These are phyloP conservation scores for Suillus bovinus DNA, from an alignment of 768 basidiomycete genomes.

Conservation along the genomic window DNA sequence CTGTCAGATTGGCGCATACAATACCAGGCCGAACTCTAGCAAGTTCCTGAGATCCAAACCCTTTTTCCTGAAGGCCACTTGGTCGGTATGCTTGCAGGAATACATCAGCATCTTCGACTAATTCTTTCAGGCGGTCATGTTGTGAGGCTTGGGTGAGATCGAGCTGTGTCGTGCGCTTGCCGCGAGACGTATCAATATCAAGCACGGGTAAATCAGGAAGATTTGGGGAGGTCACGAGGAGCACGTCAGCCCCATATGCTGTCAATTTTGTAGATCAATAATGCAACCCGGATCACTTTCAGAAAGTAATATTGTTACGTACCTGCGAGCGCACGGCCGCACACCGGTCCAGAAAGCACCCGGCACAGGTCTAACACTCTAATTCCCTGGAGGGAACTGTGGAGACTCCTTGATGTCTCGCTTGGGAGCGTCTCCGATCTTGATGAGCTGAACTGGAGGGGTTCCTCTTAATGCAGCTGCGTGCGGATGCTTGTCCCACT, in stretches of 20 bases:
- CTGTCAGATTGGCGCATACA: slow-evolving; percentile 53
- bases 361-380: slow-evolving; percentile 60
- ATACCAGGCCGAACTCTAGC: slow-evolving; percentile 43
- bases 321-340: slow-evolving; percentile 60
- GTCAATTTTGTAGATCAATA: background rate
- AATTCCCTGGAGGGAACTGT: slow-evolving; percentile 46
- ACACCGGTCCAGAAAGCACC: slow-evolving; percentile 58
- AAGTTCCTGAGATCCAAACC: slow-evolving; percentile 47
- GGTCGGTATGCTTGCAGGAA: slow-evolving; percentile 66
- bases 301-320: background rate
- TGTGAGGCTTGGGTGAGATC: slow-evolving; percentile 43
- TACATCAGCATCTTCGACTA: slow-evolving; percentile 49
- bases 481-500: slow-evolving; percentile 54
- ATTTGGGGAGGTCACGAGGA: slow-evolving; percentile 53
- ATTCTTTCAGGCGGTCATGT: slow-evolving; percentile 31
- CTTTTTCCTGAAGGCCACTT: slow-evolving; percentile 45
- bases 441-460: slow-evolving; percentile 45
- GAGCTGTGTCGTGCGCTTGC: slow-evolving; percentile 63
- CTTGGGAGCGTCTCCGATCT: slow-evolving; percentile 49
- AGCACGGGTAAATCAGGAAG: slow-evolving; percentile 52
- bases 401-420: slow-evolving; percentile 18
- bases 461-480: slow-evolving; percentile 39
- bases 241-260: slow-evolving; percentile 61
- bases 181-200: slow-evolving; percentile 60
- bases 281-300: background rate